A percentile compares a stretch with the other conserved stretches of the same genome.
Conservation (phyloP, 768 basidiomycete species). For the Naematelia aurantialba region DNA sequence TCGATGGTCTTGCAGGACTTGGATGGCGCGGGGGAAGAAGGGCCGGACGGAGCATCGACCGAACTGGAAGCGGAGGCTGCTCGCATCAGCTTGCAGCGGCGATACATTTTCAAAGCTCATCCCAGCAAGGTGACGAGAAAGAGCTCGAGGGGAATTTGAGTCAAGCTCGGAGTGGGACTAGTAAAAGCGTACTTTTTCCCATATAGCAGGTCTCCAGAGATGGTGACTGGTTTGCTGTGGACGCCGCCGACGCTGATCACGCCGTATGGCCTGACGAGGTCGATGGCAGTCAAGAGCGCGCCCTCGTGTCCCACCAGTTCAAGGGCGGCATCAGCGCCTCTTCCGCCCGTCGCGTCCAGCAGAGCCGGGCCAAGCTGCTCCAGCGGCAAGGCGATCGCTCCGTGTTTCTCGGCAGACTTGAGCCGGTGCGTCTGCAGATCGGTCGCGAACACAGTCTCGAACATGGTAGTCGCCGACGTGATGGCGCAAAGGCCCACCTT, state of each 20-base stretch:
- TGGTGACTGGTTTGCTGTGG: conserved; percentile 23
- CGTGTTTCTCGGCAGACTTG: conserved; percentile 46
- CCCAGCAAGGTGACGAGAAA: too few relatives aligned
- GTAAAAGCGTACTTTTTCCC: conserved; percentile 40
- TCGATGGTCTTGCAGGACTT: conserved; percentile 27
- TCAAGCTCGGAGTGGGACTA: too few relatives aligned
- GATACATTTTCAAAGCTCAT: too few relatives aligned
- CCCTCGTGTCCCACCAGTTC: conserved; percentile 49
- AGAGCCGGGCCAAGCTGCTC: conserved; percentile 23
- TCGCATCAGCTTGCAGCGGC: conserved; percentile 8
- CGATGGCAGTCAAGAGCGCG: conserved; percentile 42
- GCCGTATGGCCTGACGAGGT: conserved; percentile 45
- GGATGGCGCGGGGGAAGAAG: conserved; percentile 30
- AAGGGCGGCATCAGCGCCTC: conserved; percentile 49
- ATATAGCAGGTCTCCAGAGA: conserved; percentile 37
- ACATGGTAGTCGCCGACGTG: conserved; percentile 45
- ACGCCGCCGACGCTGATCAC: conserved; percentile 45
- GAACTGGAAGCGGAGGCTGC: conserved; percentile 39
- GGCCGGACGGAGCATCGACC: conserved; percentile 36
- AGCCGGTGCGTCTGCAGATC: conserved; percentile 24
- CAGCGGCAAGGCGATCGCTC: conserved; percentile 44
- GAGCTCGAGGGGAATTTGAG: too few relatives aligned
- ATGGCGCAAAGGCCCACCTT: conserved; percentile 49
- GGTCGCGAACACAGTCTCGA: conserved; percentile 43
- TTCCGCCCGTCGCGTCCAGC: conserved; percentile 32